Evolutionary conservation across 176 grass and related monocot genomes (phyloP), one percentile per base, ranked within the genome.

Genomic region (Oryza meridionalis): DNA sequence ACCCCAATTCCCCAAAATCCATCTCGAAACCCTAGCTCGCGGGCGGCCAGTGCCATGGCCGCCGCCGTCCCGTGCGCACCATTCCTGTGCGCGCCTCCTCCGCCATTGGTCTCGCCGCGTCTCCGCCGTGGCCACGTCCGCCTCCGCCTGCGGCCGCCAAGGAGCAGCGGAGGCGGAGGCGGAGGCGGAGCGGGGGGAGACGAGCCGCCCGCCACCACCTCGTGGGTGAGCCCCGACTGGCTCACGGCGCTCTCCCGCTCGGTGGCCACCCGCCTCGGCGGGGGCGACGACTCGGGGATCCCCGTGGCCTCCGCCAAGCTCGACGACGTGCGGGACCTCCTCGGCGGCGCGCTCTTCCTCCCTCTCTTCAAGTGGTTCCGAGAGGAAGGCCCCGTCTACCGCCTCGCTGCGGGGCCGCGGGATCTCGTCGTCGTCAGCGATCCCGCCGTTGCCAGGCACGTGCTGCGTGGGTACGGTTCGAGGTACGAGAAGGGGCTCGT

Each of bases 301-400:
- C 96, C 96, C 17, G 29, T 88, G 42, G 96, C 93, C 70, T 90
- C 92, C 44, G 93, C 93, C 8, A 94, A 96, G 88, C 93, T 99
- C 46, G 91, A 99, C 37, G 96, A 99, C 75, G 93, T 95, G 77
- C 80, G 76, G 16, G 96, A 98, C 81, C 88, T 98, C 47, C 96
- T 98, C 50, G 96, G 96, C 14, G 96, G 96, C 68, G 96, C 96
- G 77, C 96, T 98, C 69, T 98, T 98, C 91, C 91, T 98, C 7
- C 96, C 96, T 25, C 79, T 98, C 66, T 98, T 95, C 88, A 98
- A 98, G 77, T 98, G 91, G 96, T 93, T 95, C 91, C 77, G 90
- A 74, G 89, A 98, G 81, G 92, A 92, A 71, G 93, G 96, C 2
- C 87, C 96, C 3, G 83, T 98, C 53, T 98, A 98, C 84, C 93